phyloP scores from a whole-genome alignment of 1,139 yeast genomes.

The Saccharomyces hybrid region DNA sequence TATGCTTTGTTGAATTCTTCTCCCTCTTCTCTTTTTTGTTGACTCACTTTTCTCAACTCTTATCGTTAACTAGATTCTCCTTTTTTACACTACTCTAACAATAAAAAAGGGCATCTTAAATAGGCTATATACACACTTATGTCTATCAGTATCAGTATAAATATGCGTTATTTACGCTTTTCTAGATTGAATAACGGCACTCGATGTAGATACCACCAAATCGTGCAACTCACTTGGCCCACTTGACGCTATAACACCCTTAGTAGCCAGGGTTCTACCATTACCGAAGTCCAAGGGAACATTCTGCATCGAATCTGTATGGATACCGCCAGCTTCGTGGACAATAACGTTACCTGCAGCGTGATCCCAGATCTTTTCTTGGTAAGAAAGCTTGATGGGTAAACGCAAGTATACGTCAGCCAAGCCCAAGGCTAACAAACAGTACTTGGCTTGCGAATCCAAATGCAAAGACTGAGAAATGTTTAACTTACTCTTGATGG shows the following conservation, averaged over 20 bases:
- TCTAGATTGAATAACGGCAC: constrained; percentile 26
- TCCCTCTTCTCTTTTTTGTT: neutral
- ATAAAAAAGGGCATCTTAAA: neutral
- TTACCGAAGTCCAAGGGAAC: constrained; percentile 69
- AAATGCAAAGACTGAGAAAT: constrained; percentile 53
- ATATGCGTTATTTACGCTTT: constrained; percentile 1
- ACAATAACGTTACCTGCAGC: constrained; percentile 90
- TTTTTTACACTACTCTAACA: neutral
- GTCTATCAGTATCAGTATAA: constrained; percentile 1
- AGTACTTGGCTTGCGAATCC: constrained; percentile 95
- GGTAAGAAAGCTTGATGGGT: constrained; percentile 66
- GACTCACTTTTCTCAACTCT: neutral
- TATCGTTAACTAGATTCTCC: neutral
- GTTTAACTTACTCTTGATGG: constrained; percentile 58
- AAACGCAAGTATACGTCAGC: constrained; percentile 88
- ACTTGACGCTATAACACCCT: constrained; percentile 90
- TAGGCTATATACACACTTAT: neutral
- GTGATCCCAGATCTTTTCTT: constrained; percentile 98
- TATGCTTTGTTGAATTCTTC: neutral
- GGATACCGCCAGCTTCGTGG: constrained; percentile 85
- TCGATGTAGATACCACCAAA: constrained; percentile 55
- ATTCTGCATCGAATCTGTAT: constrained; percentile 72
- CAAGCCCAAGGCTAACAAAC: constrained; percentile 81
- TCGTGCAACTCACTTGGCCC: constrained; percentile 46
- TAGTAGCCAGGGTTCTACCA: constrained; percentile 72